Base-by-base conservation (phyloP, 169 alveolate species). In the Eimeria brunetti region DNA sequence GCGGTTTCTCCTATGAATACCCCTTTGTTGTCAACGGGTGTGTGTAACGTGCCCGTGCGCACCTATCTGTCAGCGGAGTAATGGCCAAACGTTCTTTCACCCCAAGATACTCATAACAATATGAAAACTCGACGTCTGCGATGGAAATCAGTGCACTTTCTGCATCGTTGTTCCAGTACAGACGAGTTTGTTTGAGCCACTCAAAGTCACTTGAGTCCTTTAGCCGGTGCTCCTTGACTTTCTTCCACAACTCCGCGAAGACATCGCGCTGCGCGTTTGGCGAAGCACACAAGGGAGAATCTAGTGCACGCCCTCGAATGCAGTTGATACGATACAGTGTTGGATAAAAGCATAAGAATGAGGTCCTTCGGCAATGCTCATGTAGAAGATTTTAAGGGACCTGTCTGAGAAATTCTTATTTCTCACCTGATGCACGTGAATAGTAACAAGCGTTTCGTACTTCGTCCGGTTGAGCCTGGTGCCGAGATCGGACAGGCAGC, bases 61-160 rank as follows among this genome's bases (percentile, higher is more conserved):
- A 98, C 97, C 99, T 98, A 96, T 99, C 99, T 46, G 99, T 99
- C 84, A 99, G 96, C 30, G 99, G 99, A 20, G 99, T 98, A 89
- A 99, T 98, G 92, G 98, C 98, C 94, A 99, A 97, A 78, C 99
- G 97, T 96, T 98, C 99, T 92, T 98, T 98, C 49, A 99, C 98
- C 69, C 99, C 99, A 64, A 98, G 97, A 95, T 98, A 99, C 97
- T 99, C 99, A 96, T 98, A 98, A 84, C 98, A 97, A 96, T 99
- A 99, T 94, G 98, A 98, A 97, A 98, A 98, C 73, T 98, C 99
- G 81, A 98, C 99, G 96, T 99, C 99, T n/a, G 99, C 98, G 71
- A 98, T 98, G 83, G 98, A 96, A 49, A 99, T 97, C 67, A 97
- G 96, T 56, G 98, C 98, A 46, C 98, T 98, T 83, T 98, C 99